Conservation (phyloP, 2,329 filamentous ascomycete species). For the Parafenestella ontariensis region DNA sequence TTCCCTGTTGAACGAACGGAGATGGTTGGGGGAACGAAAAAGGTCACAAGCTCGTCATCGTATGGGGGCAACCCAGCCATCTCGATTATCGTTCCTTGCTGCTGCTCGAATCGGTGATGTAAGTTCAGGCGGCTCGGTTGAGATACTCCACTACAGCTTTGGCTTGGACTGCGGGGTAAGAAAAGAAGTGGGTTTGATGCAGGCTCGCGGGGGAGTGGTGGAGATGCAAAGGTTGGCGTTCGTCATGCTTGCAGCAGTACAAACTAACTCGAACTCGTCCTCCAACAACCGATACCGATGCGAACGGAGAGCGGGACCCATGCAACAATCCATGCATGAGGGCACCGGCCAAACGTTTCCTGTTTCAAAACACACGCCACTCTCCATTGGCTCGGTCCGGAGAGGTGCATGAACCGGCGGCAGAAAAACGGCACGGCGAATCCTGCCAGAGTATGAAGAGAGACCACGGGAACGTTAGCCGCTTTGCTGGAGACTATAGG, state of each 20-base stretch:
- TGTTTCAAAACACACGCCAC: slow-evolving; percentile 1
- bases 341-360: slow-evolving; percentile 4
- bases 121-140: slow-evolving; percentile 2
- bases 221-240: slow-evolving; percentile 1
- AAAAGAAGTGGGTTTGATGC: not conserved
- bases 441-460: not conserved
- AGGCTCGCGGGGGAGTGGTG: slow-evolving; percentile 5
- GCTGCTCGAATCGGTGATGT: not conserved
- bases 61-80: slow-evolving; percentile 3
- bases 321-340: not conserved
- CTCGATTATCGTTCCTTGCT: no score
- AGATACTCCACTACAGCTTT: no score
- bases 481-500: not conserved
- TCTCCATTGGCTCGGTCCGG: not conserved
- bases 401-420: slow-evolving; percentile 1
- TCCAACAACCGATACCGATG: slow-evolving; percentile 2
- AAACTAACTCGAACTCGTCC: no score
- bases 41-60: not conserved
- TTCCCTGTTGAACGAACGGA: not conserved
- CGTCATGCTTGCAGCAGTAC: slow-evolving; percentile 7
- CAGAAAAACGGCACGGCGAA: not conserved
- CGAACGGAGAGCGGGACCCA: not conserved
- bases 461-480: not conserved
- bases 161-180: slow-evolving; percentile 9
- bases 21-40: not conserved